These are phyloP conservation scores for Colletotrichum horii DNA, from an alignment of 2,329 filamentous ascomycete species.

Conservation along the genomic window DNA sequence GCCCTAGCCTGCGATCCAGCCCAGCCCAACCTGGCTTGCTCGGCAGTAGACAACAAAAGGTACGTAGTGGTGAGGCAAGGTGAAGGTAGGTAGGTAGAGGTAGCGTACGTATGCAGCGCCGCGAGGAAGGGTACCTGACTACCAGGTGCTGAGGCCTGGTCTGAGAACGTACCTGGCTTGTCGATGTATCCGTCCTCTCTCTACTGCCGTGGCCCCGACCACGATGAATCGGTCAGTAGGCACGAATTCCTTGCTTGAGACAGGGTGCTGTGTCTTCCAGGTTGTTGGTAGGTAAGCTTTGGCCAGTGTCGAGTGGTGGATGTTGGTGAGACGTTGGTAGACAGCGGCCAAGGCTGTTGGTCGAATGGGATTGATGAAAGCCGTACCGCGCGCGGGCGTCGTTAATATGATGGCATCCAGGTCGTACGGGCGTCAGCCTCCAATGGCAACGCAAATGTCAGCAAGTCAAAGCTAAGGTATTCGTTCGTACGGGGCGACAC, in stretches of 20 bases:
- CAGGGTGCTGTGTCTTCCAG: neutral
- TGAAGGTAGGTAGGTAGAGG: neutral
- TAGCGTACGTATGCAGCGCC: neutral
- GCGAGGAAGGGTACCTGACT: neutral
- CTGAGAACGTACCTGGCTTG: conserved; percentile 3
- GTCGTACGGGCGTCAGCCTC: neutral
- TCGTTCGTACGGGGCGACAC: neutral
- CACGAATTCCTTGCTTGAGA: neutral
- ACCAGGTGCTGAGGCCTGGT: neutral
- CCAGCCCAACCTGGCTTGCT: neutral
- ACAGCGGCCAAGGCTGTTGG: neutral
- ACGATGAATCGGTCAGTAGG: conserved; percentile 10
- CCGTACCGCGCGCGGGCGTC: neutral
- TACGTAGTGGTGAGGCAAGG: neutral
- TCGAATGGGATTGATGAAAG: neutral
- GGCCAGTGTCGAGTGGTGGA: neutral
- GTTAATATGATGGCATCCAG: neutral
- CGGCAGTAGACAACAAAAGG: neutral
- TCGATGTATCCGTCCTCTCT: neutral
- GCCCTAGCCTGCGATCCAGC: neutral
- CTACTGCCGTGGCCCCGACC: neutral
- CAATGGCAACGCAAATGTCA: neutral
- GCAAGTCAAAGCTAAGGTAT: neutral
- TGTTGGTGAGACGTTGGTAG: neutral
- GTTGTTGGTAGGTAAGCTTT: neutral